Evolutionary conservation across 768 basidiomycete genomes (phyloP).

Genomic region (Cystobasidium ongulense): DNA sequence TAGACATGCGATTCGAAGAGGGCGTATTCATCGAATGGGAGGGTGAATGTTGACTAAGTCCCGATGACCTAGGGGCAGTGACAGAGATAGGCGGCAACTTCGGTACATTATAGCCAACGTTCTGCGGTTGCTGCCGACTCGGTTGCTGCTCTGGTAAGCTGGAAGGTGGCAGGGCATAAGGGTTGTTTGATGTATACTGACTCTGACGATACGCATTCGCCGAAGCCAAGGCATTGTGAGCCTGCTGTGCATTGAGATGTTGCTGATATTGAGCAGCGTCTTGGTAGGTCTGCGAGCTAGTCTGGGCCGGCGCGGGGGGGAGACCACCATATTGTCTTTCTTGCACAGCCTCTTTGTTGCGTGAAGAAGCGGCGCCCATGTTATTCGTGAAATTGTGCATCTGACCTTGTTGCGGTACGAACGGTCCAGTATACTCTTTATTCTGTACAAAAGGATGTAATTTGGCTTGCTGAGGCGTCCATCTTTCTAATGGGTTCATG

Average conservation of each 20-base stretch:
- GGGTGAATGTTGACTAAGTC: slow-evolving; percentile 4
- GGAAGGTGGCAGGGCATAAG: slow-evolving; percentile 33
- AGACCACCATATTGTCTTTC: slow-evolving; percentile 90
- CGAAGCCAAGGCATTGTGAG: slow-evolving; percentile 54
- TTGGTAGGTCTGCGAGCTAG: slow-evolving; percentile 73
- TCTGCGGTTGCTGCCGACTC: slow-evolving; percentile 18
- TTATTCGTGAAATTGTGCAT: background rate
- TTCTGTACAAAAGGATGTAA: slow-evolving; percentile 97
- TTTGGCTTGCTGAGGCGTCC: slow-evolving; percentile 94
- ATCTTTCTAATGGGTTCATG: slow-evolving; percentile 86
- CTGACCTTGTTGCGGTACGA: slow-evolving; percentile 36
- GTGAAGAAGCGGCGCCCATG: slow-evolving; percentile 43
- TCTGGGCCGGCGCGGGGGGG: slow-evolving; percentile 70
- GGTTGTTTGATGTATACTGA: slow-evolving; percentile 37
- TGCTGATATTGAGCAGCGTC: slow-evolving; percentile 92
- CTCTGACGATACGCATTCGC: slow-evolving; percentile 40
- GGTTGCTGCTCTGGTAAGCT: slow-evolving; percentile 31
- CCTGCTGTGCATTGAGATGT: slow-evolving; percentile 87
- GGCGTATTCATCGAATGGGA: slow-evolving; percentile 38
- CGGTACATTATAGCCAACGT: background rate
- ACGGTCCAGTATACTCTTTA: slow-evolving; percentile 65
- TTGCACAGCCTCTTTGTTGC: slow-evolving; percentile 43
- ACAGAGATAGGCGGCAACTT: background rate
- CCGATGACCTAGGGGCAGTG: background rate
- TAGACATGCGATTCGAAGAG: slow-evolving; percentile 38